These are phyloP conservation scores for Neurospora tetraspora DNA, from an alignment of 495 filamentous ascomycete genomes.

Conservation along the genomic window DNA sequence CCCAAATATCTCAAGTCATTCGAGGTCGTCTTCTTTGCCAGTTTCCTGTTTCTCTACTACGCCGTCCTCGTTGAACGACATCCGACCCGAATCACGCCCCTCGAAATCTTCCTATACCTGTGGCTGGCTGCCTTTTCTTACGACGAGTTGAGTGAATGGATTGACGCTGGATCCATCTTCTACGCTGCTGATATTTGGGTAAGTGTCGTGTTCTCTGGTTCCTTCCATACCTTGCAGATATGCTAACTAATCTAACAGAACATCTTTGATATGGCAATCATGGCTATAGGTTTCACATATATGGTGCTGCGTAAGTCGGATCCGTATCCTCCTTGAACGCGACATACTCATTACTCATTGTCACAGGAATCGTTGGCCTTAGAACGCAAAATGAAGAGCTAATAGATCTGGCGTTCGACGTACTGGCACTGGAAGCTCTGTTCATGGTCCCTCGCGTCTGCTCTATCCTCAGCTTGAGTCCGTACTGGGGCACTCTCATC, in stretches of 20 bases:
- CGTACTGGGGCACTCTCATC: slow-evolving; percentile 76
- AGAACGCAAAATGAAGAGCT: slow-evolving; percentile 47
- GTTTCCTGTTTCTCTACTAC: slow-evolving; percentile 78
- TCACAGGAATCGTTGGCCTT: slow-evolving; percentile 63
- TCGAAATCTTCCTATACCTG: slow-evolving; percentile 49
- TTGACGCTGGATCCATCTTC: slow-evolving; percentile 74
- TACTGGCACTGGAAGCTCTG: slow-evolving; percentile 78
- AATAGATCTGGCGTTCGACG: slow-evolving; percentile 74
- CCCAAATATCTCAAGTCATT: slow-evolving; percentile 89
- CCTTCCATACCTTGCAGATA: neutral
- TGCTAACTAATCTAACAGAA: slow-evolving; percentile 28
- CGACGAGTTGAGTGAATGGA: slow-evolving; percentile 73
- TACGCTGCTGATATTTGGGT: slow-evolving; percentile 82
- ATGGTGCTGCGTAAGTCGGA: slow-evolving; percentile 54
- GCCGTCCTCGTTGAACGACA: slow-evolving; percentile 59
- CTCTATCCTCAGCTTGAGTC: slow-evolving; percentile 78
- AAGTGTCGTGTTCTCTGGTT: neutral
- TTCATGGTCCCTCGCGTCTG: slow-evolving; percentile 87
- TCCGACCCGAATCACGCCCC: slow-evolving; percentile 33
- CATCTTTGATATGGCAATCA: slow-evolving; percentile 79
- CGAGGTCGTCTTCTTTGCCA: slow-evolving; percentile 76
- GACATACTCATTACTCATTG: neutral
- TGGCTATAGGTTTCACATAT: slow-evolving; percentile 68
- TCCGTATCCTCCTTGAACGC: slow-evolving; percentile 2
- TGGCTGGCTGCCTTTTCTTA: slow-evolving; percentile 81